These are phyloP conservation scores for Ceratobasidium sp. DNA, from an alignment of 1,284 basidiomycete species.

Conservation along the genomic window DNA sequence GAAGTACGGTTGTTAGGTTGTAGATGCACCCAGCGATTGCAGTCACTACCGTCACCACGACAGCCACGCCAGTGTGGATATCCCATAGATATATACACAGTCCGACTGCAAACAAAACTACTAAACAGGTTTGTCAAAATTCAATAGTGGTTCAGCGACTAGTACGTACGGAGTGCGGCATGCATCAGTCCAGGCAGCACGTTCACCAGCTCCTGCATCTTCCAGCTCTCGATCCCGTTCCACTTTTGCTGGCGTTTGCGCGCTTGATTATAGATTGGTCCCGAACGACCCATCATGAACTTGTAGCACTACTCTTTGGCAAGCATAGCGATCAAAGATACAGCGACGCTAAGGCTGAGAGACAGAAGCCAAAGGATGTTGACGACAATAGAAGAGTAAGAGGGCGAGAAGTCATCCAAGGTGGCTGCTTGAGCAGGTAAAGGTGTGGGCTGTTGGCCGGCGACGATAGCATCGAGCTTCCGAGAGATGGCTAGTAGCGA, in stretches of 20 bases:
- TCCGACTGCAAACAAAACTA: constrained; percentile 18
- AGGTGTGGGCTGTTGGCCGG: background rate
- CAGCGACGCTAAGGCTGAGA: constrained; percentile 4
- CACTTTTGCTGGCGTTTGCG: background rate
- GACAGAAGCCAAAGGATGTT: constrained; percentile 14
- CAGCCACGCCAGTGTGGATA: background rate
- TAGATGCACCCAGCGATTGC: background rate
- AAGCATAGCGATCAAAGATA: constrained; percentile 16
- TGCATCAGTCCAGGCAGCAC: constrained; percentile 13
- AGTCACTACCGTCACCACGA: background rate
- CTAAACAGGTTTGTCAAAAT: too few species aligned
- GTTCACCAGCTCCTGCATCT: background rate
- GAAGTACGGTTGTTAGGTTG: background rate
- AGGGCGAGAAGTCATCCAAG: background rate
- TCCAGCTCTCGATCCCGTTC: constrained; percentile 14
- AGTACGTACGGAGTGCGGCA: background rate
- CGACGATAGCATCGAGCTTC: background rate
- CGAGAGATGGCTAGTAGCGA: constrained; percentile 11
- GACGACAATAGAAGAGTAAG: background rate
- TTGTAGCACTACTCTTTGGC: constrained; percentile 27
- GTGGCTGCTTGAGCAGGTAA: background rate
- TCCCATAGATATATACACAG: constrained; percentile 18
- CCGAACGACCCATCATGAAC: constrained; percentile 8
- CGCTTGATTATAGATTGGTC: background rate
- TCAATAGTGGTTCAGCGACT: too few species aligned